These are phyloP conservation scores for Pseudocercospora eumusae DNA, from an alignment of 2,329 filamentous ascomycete genomes.

Conservation along the genomic window DNA sequence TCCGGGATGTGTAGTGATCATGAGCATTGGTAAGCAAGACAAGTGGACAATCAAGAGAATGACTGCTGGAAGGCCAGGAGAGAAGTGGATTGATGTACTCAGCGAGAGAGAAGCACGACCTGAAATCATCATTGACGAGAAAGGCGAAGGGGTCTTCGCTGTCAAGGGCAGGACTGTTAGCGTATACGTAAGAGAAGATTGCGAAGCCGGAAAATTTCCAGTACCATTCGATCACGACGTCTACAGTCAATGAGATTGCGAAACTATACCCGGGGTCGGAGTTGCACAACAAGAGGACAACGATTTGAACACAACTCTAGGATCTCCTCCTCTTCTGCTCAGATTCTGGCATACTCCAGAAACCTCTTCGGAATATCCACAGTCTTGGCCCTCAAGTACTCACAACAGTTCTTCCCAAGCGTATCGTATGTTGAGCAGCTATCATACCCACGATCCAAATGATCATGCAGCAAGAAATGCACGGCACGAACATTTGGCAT, in stretches of 20 bases:
- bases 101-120: constrained; percentile 55
- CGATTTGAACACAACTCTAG: not conserved
- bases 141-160: constrained; percentile 62
- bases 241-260: constrained; percentile 19
- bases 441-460: constrained; percentile 50
- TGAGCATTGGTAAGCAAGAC: constrained; percentile 34
- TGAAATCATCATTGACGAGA: constrained; percentile 59
- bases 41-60: constrained; percentile 54
- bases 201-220: constrained; percentile 52
- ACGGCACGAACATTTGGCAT: constrained; percentile 15
- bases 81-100: constrained; percentile 64
- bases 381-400: constrained; percentile 50
- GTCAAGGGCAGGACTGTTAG: constrained; percentile 58
- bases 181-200: constrained; percentile 62
- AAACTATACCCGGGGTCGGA: not conserved
- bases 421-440: constrained; percentile 49
- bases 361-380: constrained; percentile 51
- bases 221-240: constrained; percentile 22
- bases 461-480: constrained; percentile 46
- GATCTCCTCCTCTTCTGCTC: not conserved
- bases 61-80: constrained; percentile 61
- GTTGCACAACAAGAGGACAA: not conserved
- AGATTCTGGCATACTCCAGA: constrained; percentile 44
- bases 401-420: constrained; percentile 50
- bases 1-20: constrained; percentile 39